Conservation (phyloP, 495 filamentous ascomycete species). For the Lichenothelia convexa region DNA sequence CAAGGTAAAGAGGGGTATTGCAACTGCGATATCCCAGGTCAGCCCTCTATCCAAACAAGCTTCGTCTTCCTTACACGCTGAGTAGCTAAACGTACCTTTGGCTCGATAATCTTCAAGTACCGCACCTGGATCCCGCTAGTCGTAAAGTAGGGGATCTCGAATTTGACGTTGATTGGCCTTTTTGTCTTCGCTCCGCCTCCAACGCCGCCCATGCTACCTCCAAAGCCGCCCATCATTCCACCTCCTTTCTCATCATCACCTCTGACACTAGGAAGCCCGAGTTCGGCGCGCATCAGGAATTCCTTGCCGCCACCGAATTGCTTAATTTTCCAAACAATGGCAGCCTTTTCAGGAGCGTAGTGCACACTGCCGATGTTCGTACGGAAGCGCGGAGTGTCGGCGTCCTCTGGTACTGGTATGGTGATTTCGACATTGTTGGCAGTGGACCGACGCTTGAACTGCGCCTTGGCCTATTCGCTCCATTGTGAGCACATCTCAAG, state of each 20-base stretch:
- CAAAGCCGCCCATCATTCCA: conserved; percentile 91
- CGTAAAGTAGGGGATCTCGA: conserved; percentile 99
- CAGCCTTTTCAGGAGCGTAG: conserved; percentile 92
- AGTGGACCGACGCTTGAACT: conserved; percentile 94
- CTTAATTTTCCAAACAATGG: conserved; percentile 99
- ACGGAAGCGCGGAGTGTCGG: conserved; percentile 88
- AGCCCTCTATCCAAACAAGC: too few relatives aligned
- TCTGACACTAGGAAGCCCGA: conserved; percentile 82
- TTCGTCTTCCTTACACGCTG: too few relatives aligned
- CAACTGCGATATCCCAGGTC: too few relatives aligned
- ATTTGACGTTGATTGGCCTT: conserved; percentile 94
- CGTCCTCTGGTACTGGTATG: conserved; percentile 93
- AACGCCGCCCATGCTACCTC: conserved; percentile 76
- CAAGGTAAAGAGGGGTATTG: conserved; percentile 98
- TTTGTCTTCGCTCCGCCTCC: conserved; percentile 60
- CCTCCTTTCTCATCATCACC: conserved; percentile 93
- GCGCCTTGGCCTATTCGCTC: conserved; percentile 59
- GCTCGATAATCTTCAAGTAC: conserved; percentile 98
- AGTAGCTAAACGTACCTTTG: conserved; percentile 80
- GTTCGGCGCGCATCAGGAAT: conserved; percentile 97
- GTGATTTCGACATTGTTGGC: conserved; percentile 98
- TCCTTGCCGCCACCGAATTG: conserved; percentile 97
- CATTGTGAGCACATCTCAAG: neutral
- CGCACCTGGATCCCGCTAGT: conserved; percentile 96
- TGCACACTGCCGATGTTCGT: conserved; percentile 97